Conservation (phyloP, 116 monocot species). For the Papilionanthe hybrid region DNA sequence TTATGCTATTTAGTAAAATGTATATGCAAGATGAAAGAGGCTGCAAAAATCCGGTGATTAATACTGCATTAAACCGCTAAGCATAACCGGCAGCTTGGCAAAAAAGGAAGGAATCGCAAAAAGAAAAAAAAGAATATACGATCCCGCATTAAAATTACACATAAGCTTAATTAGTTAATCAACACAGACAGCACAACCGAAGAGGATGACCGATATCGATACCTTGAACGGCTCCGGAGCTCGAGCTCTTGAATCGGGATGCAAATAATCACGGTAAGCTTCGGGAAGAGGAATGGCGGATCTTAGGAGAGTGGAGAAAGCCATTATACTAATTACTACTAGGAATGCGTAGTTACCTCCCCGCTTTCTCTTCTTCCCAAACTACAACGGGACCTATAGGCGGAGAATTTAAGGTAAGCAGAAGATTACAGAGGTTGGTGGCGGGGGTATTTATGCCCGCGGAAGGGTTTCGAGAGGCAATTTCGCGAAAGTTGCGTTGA, state of each 20-base stretch:
- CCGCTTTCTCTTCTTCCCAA: background rate
- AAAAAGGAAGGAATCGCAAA: background rate
- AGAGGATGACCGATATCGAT: background rate
- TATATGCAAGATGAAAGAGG: background rate
- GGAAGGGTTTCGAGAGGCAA: background rate
- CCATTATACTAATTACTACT: constrained; percentile 10
- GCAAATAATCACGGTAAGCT: constrained; percentile 23
- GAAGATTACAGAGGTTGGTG: no score
- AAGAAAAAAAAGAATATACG: no score
- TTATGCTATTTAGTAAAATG: background rate
- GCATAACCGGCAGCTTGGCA: background rate
- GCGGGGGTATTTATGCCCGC: background rate
- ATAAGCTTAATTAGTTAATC: background rate
- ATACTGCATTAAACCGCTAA: background rate
- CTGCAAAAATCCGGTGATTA: background rate
- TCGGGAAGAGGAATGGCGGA: constrained; percentile 16
- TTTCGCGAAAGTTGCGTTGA: background rate
- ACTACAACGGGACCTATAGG: background rate
- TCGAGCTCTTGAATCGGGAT: constrained; percentile 1
- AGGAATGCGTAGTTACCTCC: background rate
- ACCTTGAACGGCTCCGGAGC: constrained; percentile 30
- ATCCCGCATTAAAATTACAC: background rate
- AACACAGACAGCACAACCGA: background rate
- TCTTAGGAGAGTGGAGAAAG: constrained; percentile 34
- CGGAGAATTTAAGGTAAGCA: no score